phyloP scores from a whole-genome alignment of 2,329 filamentous ascomycete species.

The Fusarium vanettenii region DNA sequence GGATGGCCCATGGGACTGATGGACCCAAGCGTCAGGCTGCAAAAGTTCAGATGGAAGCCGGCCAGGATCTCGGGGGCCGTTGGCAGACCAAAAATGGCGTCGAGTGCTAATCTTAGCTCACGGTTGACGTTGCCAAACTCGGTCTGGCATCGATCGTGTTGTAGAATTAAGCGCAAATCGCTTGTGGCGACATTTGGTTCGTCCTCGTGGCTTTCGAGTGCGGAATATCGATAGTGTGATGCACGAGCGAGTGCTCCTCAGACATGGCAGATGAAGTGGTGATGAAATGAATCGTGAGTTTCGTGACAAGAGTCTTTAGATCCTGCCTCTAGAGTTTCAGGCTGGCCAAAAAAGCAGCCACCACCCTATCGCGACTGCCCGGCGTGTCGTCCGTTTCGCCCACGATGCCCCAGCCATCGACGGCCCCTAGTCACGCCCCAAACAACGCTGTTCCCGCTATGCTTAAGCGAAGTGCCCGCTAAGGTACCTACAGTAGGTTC shows the following conservation, averaged over 20 bases:
- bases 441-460: conserved; percentile 41
- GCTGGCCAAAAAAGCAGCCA: conserved; percentile 40
- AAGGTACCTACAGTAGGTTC: conserved; percentile 9
- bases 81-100: conserved; percentile 5
- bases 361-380: conserved; percentile 35
- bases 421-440: conserved; percentile 35
- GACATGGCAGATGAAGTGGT: not conserved
- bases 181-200: conserved; percentile 11
- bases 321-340: conserved; percentile 41
- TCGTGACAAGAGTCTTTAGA: conserved; percentile 35
- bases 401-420: not conserved
- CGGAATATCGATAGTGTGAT: conserved; percentile 14
- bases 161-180: conserved; percentile 6
- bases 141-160: conserved; percentile 9
- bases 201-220: conserved; percentile 8
- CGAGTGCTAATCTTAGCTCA: conserved; percentile 14
- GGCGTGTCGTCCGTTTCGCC: conserved; percentile 27
- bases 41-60: conserved; percentile 29
- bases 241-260: not conserved
- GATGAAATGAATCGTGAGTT: conserved; percentile 7
- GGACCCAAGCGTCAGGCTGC: conserved; percentile 20
- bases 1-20: conserved; percentile 12
- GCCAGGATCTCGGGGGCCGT: conserved; percentile 19
- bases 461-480: conserved; percentile 43
- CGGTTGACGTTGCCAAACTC: conserved; percentile 3